These are phyloP conservation scores for Jackrogersella minutella DNA, from an alignment of 495 filamentous ascomycete genomes.

Conservation along the genomic window DNA sequence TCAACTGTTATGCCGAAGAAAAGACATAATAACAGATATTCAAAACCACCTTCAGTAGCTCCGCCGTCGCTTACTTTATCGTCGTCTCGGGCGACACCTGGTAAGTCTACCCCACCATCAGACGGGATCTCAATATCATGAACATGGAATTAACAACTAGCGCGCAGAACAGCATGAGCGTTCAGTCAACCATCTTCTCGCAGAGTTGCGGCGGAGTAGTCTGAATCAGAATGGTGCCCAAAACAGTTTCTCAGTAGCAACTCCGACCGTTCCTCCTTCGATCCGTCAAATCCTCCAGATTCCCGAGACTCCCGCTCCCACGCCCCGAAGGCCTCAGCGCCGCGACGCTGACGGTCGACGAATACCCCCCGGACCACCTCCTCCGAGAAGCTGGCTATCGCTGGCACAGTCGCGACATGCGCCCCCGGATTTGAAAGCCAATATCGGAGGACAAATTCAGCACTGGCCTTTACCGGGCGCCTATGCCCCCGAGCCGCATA, in stretches of 20 bases:
- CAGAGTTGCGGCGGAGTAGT: conserved; percentile 53
- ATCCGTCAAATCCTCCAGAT: conserved; percentile 69
- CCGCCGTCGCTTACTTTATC: conserved; percentile 53
- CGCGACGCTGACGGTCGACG: conserved; percentile 55
- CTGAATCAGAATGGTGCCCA: conserved; percentile 35
- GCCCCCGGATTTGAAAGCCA: conserved; percentile 5
- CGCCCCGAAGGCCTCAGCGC: conserved; percentile 63
- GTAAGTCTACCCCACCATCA: conserved; percentile 12
- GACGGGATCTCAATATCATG: too few relatives aligned
- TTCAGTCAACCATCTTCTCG: conserved; percentile 61
- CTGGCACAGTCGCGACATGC: conserved; percentile 40
- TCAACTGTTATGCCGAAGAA: conserved; percentile 63
- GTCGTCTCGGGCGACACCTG: conserved; percentile 36
- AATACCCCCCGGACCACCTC: conserved; percentile 69
- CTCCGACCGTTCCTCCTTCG: conserved; percentile 58
- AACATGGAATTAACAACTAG: neutral
- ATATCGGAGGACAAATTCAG: conserved; percentile 9
- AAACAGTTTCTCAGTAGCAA: conserved; percentile 31
- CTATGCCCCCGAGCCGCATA: conserved; percentile 52
- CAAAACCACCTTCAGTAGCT: conserved; percentile 61
- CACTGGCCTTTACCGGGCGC: conserved; percentile 47
- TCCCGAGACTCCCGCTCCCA: conserved; percentile 73
- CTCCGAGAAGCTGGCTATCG: conserved; percentile 75
- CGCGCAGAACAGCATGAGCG: conserved; percentile 41
- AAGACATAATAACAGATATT: conserved; percentile 55